Base-by-base conservation (phyloP, 169 alveolate genomes). In the Blepharisma undulans region DNA sequence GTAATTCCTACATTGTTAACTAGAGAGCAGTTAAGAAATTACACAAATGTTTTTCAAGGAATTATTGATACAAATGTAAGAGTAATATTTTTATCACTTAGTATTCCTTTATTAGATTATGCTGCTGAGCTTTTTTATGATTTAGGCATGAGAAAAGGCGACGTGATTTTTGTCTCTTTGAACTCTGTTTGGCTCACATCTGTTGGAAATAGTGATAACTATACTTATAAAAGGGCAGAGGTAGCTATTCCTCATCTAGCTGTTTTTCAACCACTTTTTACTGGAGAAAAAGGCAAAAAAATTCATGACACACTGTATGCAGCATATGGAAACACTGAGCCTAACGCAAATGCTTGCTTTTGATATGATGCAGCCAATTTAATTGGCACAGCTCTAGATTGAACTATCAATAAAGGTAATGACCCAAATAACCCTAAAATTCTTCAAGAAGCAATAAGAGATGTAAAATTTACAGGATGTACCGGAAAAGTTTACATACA, bases 401-500 rank as follows among this genome's bases (percentile, higher is more conserved):
- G 81, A 29, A 74, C 33, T 25, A 74, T 84, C 6, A 8, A 84
- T 84, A 79, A 60, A 84, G 89, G 89, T 18, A 34, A 22, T 8
- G 29, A n/a, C n/a, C 36, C 32, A 1, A 76, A 18, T 21, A 29
- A 84, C 36, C 32, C 22, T 84, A 7, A 21, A 10, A 8, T 34
- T 32, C 60, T 84, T 34, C n/a, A 34, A 19, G 36, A 19, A 25
- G 77, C 74, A 32, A 32, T 34, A 33, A 84, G 89, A 32, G 29
- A 29, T 78, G 34, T 78, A 12, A 25, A 34, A 32, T 29, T 78
- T 25, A 22, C 29, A 32, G 89, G 89, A 10, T 32, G 78, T 10
- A 84, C 33, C n/a, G 89, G 89, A 30, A 30, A 32, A 25, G 36
- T 60, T 84, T 84, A 22, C 16, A 25, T 84, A 25, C 77, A 84